These are phyloP conservation scores for Fusarium gaditjirri DNA, from an alignment of 2,329 filamentous ascomycete genomes.

Conservation along the genomic window DNA sequence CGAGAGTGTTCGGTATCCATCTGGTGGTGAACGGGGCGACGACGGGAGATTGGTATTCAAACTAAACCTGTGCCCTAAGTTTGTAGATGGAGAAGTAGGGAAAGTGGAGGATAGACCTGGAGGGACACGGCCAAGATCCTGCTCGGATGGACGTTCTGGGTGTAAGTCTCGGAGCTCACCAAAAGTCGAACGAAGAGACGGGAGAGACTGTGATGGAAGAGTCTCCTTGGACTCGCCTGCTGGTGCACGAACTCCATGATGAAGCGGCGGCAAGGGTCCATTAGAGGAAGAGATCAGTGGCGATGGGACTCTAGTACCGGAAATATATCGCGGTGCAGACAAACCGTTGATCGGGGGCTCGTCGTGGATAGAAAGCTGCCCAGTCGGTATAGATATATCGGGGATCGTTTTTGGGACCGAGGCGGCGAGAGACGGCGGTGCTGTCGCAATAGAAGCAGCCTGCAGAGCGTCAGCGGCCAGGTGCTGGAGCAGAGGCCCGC, in stretches of 20 bases:
- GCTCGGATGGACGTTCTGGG: slow-evolving; percentile 47
- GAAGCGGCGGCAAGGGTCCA: slow-evolving; percentile 52
- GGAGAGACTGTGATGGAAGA: slow-evolving; percentile 53
- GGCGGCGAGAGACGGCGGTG: slow-evolving; percentile 12
- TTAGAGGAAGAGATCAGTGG: slow-evolving; percentile 38
- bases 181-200: slow-evolving; percentile 53
- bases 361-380: slow-evolving; percentile 50
- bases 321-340: slow-evolving; percentile 16
- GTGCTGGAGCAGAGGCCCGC: slow-evolving; percentile 43
- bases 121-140: slow-evolving; percentile 44
- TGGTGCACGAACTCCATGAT: slow-evolving; percentile 51
- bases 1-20: slow-evolving; percentile 59
- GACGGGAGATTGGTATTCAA: slow-evolving; percentile 49
- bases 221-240: slow-evolving; percentile 50
- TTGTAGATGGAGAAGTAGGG: slow-evolving; percentile 48
- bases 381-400: slow-evolving; percentile 47
- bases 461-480: slow-evolving; percentile 49
- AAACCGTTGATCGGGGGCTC: slow-evolving; percentile 35
- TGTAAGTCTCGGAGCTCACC: slow-evolving; percentile 49
- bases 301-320: slow-evolving; percentile 31
- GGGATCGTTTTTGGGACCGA: slow-evolving; percentile 35
- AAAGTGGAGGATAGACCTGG: slow-evolving; percentile 43
- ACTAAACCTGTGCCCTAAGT: slow-evolving; percentile 45
- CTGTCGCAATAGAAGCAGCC: slow-evolving; percentile 33
- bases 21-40: slow-evolving; percentile 63